phyloP scores from a whole-genome alignment of 1,139 yeast genomes.

The Yamadazyma conglobata region DNA sequence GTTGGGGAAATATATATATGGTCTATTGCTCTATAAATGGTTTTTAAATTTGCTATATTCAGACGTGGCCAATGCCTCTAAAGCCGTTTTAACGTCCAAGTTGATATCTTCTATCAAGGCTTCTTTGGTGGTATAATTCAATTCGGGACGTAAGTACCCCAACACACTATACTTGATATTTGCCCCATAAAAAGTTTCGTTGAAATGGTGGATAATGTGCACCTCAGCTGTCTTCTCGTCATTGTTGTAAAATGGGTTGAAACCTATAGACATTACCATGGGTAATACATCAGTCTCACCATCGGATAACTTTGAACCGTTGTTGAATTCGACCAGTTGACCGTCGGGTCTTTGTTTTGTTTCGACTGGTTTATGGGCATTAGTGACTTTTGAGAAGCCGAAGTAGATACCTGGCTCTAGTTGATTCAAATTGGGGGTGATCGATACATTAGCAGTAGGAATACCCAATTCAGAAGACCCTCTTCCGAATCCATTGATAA shows the following conservation, averaged over 20 bases:
- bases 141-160: constrained; percentile 90
- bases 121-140: constrained; percentile 80
- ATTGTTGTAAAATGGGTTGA: constrained; percentile 90
- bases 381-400: constrained; percentile 64
- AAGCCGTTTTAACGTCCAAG: constrained; percentile 70
- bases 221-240: constrained; percentile 78
- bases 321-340: constrained; percentile 49
- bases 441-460: constrained; percentile 91
- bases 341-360: constrained; percentile 39
- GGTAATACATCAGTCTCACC: constrained; percentile 55
- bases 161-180: constrained; percentile 61
- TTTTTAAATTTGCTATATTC: constrained; percentile 14
- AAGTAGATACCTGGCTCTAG: constrained; percentile 85
- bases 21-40: not conserved
- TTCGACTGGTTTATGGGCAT: constrained; percentile 17
- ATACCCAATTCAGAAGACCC: constrained; percentile 92
- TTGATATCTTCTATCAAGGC: constrained; percentile 85
- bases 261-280: constrained; percentile 94
- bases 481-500: constrained; percentile 89
- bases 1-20: not conserved
- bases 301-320: constrained; percentile 49
- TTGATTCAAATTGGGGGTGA: constrained; percentile 43
- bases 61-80: constrained; percentile 36
- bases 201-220: constrained; percentile 77
- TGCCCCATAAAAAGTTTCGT: constrained; percentile 78